Evolutionary conservation across 2,329 filamentous ascomycete species (phyloP), one percentile per base, ranked within the genome.

Genomic region (Colletotrichum orbiculare): DNA sequence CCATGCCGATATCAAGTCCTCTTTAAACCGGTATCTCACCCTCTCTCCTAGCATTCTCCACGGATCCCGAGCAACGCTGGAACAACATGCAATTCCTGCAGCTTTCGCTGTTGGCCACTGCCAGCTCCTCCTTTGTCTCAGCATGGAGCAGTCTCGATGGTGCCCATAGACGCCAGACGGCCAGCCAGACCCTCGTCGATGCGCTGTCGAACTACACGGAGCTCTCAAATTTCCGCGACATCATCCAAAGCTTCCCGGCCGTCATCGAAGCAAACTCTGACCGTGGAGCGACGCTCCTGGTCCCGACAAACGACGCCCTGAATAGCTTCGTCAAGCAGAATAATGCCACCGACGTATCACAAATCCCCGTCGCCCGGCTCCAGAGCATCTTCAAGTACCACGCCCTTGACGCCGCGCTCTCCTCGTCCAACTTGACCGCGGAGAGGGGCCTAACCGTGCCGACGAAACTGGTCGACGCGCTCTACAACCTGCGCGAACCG

Each of bases 331-430:
- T 60, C 42, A 56, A 62, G 38, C 43, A 52, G 12, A 53, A 43
- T n/a, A 64, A 64, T 9, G 35, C 45, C 37, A 62, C 47, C 48
- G 49, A 76, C 61, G 68, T 79, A 64, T 76, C 74, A 63, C 75
- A 78, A 68, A 68, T 76, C 41, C 66, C 70, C 49, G 9, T 71
- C 12, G 73, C 75, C 66, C 76, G 77, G 70, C 72, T 79, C 53
- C 67, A 70, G 67, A 78, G 74, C 38, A 75, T 79, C 54, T 70
- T 79, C 39, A 72, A 73, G 57, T 79, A 79, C 54, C 71, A 71
- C 47, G 62, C 67, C 48, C 41, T 72, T 38, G 65, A 60, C 7
- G 68, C 69, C 9, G 37, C 53, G 12, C 15, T 72, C 17, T 67
- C 61, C 10, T 46, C 54, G 10, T 13, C 38, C 8, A 67, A 70